Evolutionary conservation across 768 basidiomycete species (phyloP), one percentile per base, ranked within the genome.

Genomic region (Punctularia strigosozonata): DNA sequence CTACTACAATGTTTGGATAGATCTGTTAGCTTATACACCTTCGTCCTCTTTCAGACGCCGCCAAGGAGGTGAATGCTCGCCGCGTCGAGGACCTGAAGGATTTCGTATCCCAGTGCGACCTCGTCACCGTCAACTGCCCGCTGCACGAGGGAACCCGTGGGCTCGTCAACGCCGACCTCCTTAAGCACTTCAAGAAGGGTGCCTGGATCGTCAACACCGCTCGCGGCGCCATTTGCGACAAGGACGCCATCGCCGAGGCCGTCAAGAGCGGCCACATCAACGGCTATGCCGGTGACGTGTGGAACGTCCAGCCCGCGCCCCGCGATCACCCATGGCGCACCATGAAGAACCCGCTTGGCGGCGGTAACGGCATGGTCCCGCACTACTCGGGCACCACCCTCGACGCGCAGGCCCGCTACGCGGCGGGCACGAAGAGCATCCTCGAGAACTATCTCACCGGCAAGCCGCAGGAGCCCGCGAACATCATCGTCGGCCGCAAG

Each of bases 121-220:
- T 88, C 43, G 66, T 89, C 41, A 85, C 85, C n/a, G 73, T 91
- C 58, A 89, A 89, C 66, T 80, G 78, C 58, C 86, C 86, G 25
- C 69, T 92, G 22, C 87, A 91, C 65, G 87, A 90, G 55, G 77
- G 77, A 20, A 90, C 89, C 28, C 66, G 66, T 31, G 82, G 81
- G 18, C 73, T 91, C 34, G 68, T 91, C 53, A 85, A 89, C 64
- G 68, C 72, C 28, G 85, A 90, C 26, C 76, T 88, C 28, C 66
- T 92, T 49, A 71, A 72, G 57, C 82, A 86, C 63, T 82, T 92
- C 73, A 94, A 94, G 72, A 80, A 83, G 57, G 89, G 87, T 36
- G 74, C 88, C 13, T 90, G 83, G 82, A 75, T 92, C 50, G 80
- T 94, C 53, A 94, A 94, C 73, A 89, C 87, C 21, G 86, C 87